Evolutionary conservation across 1,139 yeast genomes (phyloP).

Genomic region (Arxiozyma heterogenica): DNA sequence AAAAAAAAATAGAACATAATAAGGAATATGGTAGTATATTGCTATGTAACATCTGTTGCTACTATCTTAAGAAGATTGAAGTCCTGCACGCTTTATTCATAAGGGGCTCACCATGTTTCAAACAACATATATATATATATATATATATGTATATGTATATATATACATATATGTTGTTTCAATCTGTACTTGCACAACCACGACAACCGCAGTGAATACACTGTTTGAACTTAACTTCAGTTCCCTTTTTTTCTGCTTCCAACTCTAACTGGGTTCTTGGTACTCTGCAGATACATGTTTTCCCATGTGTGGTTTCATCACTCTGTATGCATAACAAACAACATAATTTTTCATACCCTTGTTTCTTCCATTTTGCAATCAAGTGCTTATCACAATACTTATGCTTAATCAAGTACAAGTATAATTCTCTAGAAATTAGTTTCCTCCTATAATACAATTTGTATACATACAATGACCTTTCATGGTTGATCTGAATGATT

Average conservation of each 20-base stretch:
- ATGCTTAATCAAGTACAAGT: constrained; percentile 65
- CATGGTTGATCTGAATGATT: constrained; percentile 60
- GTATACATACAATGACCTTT: constrained; percentile 67
- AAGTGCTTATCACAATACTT: constrained; percentile 59
- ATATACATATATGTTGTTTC: constrained; percentile 3
- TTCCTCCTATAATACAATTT: constrained; percentile 63
- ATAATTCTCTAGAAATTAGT: constrained; percentile 58
- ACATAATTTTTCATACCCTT: constrained; percentile 81
- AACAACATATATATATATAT: no score
- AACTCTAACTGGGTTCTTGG: constrained; percentile 49
- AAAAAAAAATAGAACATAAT: no score
- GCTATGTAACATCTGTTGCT: no score
- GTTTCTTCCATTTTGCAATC: constrained; percentile 87
- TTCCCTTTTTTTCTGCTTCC: constrained; percentile 22
- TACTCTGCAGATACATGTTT: constrained; percentile 77
- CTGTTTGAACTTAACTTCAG: constrained; percentile 36
- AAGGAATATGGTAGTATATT: no score
- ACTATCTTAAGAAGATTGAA: no score
- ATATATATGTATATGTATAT: no score
- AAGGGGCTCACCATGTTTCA: no score
- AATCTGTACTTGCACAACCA: constrained; percentile 83
- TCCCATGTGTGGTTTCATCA: constrained; percentile 53
- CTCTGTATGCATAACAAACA: constrained; percentile 71
- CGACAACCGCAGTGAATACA: constrained; percentile 85
- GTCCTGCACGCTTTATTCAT: no score